Conservation (phyloP, 2,329 filamentous ascomycete genomes). For the Ceratocystis lukuohia region DNA sequence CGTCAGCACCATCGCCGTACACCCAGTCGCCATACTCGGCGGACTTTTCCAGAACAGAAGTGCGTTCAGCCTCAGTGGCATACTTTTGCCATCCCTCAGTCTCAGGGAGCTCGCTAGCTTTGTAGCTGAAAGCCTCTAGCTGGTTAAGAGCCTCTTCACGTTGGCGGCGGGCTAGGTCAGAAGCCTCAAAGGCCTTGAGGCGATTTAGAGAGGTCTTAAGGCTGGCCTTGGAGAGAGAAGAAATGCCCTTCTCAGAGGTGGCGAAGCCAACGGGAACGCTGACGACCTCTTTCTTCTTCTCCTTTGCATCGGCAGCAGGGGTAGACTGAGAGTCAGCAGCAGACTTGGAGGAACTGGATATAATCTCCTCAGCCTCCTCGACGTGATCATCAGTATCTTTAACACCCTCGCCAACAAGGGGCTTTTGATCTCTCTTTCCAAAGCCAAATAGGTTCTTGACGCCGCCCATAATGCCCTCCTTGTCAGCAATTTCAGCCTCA, state of each 20-base stretch:
- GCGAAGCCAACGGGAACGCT: conserved; percentile 39
- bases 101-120: conserved; percentile 67
- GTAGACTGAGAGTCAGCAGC: conserved; percentile 30
- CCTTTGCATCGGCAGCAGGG: conserved; percentile 36
- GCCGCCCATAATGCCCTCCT: conserved; percentile 75
- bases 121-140: conserved; percentile 89
- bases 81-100: conserved; percentile 59
- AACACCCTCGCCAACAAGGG: conserved; percentile 49
- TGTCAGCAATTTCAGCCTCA: conserved; percentile 58
- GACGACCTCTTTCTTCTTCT: conserved; percentile 47
- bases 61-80: conserved; percentile 55
- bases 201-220: conserved; percentile 48
- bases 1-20: conserved; percentile 69
- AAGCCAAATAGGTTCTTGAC: conserved; percentile 96
- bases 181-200: conserved; percentile 71
- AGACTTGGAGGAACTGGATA: conserved; percentile 23
- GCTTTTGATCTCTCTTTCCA: conserved; percentile 76
- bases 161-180: conserved; percentile 61
- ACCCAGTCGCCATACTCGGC: conserved; percentile 74
- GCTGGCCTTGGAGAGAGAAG: conserved; percentile 37
- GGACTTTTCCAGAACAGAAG: conserved; percentile 53
- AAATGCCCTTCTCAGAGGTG: conserved; percentile 38
- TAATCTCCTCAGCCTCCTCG: conserved; percentile 27
- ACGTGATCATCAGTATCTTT: conserved; percentile 28
- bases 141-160: conserved; percentile 84